These are phyloP conservation scores for Cucumis hystrix DNA, from an alignment of 306 rosid genomes.

Conservation along the genomic window DNA sequence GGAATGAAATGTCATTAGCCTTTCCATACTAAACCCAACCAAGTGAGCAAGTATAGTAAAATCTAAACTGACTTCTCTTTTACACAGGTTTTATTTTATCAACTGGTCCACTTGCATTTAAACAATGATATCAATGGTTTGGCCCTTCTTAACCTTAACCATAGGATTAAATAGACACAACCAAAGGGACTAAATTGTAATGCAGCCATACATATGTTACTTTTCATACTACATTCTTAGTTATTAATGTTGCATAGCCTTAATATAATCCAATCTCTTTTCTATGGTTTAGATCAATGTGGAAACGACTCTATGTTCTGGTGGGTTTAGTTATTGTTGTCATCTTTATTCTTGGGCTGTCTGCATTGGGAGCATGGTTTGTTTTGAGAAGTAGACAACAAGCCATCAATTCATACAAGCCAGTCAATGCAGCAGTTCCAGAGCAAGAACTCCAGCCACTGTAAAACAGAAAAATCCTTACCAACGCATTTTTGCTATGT, in stretches of 20 bases:
- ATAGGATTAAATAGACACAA: background rate
- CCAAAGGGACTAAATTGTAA: background rate
- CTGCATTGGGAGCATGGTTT: conserved; percentile 46
- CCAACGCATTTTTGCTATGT: background rate
- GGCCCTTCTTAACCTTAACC: background rate
- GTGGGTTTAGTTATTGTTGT: conserved; percentile 32
- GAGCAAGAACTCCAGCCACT: conserved; percentile 96
- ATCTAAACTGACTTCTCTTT: background rate
- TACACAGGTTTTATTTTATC: background rate
- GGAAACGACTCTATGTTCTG: conserved; percentile 36
- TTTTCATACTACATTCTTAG: background rate
- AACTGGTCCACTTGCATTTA: background rate
- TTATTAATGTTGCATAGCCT: background rate
- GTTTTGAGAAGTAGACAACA: conserved; percentile 45
- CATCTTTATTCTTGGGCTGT: conserved; percentile 30
- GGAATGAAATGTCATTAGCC: background rate
- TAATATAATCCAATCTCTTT: background rate
- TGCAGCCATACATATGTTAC: background rate
- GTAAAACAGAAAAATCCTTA: background rate
- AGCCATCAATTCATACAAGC: conserved; percentile 44
- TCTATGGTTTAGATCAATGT: conserved; percentile 47
- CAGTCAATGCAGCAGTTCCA: conserved; percentile 39
- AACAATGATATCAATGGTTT: no score
- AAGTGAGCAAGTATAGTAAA: background rate
- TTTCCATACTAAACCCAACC: background rate